Evolutionary conservation across 2,329 filamentous ascomycete genomes (phyloP).

Genomic region (Verticillium nonalfalfae): DNA sequence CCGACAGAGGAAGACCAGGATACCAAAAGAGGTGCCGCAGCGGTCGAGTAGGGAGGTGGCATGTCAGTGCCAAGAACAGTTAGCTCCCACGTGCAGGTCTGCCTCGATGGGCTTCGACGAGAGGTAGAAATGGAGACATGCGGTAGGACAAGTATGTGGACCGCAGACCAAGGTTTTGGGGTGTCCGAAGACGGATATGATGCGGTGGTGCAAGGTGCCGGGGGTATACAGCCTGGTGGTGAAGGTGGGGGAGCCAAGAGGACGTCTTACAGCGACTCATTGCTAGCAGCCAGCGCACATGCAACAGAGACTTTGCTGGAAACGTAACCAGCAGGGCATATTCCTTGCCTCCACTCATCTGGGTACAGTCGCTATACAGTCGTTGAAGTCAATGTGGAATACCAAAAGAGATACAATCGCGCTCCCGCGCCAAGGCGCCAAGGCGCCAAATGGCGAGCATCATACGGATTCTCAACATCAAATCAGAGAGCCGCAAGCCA

Average conservation of each 20-base stretch:
- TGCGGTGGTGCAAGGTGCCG: background rate
- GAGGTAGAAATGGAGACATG: background rate
- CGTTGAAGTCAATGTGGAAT: background rate
- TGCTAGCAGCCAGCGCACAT: background rate
- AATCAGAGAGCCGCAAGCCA: background rate
- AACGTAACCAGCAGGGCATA: background rate
- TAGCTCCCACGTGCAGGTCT: background rate
- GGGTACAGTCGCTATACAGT: background rate
- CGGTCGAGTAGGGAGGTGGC: background rate
- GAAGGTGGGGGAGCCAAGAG: background rate
- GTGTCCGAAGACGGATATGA: background rate
- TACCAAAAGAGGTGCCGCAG: background rate
- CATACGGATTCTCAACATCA: background rate
- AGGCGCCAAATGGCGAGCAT: background rate
- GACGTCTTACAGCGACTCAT: background rate
- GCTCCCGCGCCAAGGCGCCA: background rate
- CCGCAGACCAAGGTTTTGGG: background rate
- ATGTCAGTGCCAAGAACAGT: background rate
- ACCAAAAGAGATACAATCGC: background rate
- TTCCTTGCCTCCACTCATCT: background rate
- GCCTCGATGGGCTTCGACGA: background rate
- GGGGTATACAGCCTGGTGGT: background rate
- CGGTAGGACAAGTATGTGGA: background rate
- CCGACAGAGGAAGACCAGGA: background rate
- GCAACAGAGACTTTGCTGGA: background rate